Evolutionary conservation across 495 filamentous ascomycete species (phyloP).

Genomic region (Penicillium psychrofluorescens): DNA sequence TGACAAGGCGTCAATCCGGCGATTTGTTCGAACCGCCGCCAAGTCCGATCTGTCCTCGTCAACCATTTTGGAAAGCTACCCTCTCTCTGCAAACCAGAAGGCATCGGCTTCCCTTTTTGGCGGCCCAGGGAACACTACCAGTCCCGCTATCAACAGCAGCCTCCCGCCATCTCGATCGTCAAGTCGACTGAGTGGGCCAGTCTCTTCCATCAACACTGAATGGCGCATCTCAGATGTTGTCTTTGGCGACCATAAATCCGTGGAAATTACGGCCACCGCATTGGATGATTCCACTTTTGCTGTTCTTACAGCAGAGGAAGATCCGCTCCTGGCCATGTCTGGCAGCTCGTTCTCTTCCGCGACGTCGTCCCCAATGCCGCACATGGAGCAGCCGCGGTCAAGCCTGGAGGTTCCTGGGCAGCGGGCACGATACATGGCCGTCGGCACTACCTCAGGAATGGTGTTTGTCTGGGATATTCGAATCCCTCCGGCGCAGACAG

Average conservation of each 20-base stretch:
- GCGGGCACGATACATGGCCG: conserved; percentile 70
- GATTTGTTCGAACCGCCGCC: conserved; percentile 33
- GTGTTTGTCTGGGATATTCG: conserved; percentile 84
- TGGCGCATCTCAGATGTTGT: conserved; percentile 57
- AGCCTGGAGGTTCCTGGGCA: conserved; percentile 66
- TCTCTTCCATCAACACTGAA: conserved; percentile 24
- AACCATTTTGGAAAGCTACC: not conserved
- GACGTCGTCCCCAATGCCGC: conserved; percentile 47
- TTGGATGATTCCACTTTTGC: conserved; percentile 75
- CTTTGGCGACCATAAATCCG: conserved; percentile 42
- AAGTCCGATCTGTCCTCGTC: conserved; percentile 7
- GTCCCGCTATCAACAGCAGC: conserved; percentile 3
- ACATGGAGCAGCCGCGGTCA: conserved; percentile 36
- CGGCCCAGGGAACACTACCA: conserved; percentile 14
- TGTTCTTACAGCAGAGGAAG: conserved; percentile 63
- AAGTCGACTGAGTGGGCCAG: conserved; percentile 4
- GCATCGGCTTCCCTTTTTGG: conserved; percentile 29
- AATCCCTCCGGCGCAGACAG: conserved; percentile 43
- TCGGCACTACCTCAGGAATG: conserved; percentile 71
- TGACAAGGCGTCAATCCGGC: conserved; percentile 38
- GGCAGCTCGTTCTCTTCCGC: conserved; percentile 51
- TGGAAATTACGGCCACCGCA: conserved; percentile 61
- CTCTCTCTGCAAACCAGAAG: not conserved
- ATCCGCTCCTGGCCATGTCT: conserved; percentile 56
- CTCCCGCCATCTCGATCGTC: conserved; percentile 26